Percentiles rank a stretch among this genome's conserved stretches.
Conservation (phyloP, 352 stramenopile species). For the Pythium aristosporum region DNA sequence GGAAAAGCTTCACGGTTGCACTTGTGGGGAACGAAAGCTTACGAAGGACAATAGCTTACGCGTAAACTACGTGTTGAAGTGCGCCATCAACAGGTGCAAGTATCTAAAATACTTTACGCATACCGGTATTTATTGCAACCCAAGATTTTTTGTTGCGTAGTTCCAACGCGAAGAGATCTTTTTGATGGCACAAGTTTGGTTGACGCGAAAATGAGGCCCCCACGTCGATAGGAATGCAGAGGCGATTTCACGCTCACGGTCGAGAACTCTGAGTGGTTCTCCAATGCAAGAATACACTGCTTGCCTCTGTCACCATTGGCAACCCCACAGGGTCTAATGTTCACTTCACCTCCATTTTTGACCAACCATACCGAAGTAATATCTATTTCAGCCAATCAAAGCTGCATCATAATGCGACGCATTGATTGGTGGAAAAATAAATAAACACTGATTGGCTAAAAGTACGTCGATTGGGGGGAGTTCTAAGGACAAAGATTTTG, state of each 20-base stretch:
- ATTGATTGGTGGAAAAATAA: not conserved
- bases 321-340: not conserved
- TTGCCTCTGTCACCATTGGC: no score
- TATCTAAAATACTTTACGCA: constrained; percentile 31
- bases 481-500: constrained; percentile 1
- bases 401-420: no score
- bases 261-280: not conserved
- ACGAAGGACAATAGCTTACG: constrained; percentile 6
- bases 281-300: not conserved
- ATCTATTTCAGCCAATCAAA: not conserved
- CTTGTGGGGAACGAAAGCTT: constrained; percentile 13
- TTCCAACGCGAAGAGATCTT: not conserved
- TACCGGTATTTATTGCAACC: constrained; percentile 13
- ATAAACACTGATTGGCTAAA: not conserved
- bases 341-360: not conserved
- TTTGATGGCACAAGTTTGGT: not conserved
- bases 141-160: not conserved
- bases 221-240: no score
- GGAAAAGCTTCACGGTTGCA: constrained; percentile 23
- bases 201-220: not conserved
- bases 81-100: constrained; percentile 11
- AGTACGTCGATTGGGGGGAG: constrained; percentile 5
- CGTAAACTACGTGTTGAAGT: constrained; percentile 27
- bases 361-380: not conserved
- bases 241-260: no score